These are phyloP conservation scores for Paraphysoderma sedebokerense DNA, from an alignment of 371 early-diverging fungal species.

Conservation along the genomic window DNA sequence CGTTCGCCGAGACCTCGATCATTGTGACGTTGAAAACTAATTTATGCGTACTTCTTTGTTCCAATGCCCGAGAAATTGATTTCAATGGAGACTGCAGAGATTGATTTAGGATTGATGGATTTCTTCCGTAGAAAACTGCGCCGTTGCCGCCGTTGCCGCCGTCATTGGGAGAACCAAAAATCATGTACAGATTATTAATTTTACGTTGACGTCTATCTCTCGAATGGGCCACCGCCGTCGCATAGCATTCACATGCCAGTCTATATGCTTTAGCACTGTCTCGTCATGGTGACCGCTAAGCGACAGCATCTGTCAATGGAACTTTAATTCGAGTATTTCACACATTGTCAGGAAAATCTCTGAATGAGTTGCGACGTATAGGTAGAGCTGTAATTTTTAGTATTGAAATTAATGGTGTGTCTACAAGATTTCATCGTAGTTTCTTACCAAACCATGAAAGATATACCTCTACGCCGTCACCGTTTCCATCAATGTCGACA, in stretches of 20 bases:
- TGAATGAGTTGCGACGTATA: constrained; percentile 69
- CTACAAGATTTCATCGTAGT: constrained; percentile 68
- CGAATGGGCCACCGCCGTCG: too few species aligned
- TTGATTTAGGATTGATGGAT: too few species aligned
- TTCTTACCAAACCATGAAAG: constrained; percentile 9
- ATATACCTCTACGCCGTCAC: constrained; percentile 7
- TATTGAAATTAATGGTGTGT: constrained; percentile 65
- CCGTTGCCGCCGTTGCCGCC: too few species aligned
- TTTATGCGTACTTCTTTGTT: constrained; percentile 63
- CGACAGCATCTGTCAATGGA: constrained; percentile 29
- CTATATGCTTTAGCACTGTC: constrained; percentile 54
- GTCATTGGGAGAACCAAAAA: too few species aligned
- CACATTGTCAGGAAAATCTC: constrained; percentile 45
- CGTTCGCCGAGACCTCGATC: constrained; percentile 49
- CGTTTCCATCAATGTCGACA: constrained; percentile 15
- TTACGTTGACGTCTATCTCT: too few species aligned
- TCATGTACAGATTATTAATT: too few species aligned
- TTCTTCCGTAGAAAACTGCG: too few species aligned
- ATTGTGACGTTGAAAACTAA: constrained; percentile 51
- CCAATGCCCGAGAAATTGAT: too few species aligned
- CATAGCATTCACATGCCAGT: constrained; percentile 57
- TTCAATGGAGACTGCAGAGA: too few species aligned
- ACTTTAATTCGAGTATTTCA: constrained; percentile 83
- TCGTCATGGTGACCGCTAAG: constrained; percentile 8
- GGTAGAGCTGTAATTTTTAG: constrained; percentile 75